Evolutionary conservation across 164 flowering plant genomes (phyloP), one percentile per base, ranked within the genome.

Genomic region (Kalanchoe fedtschenkoi): DNA sequence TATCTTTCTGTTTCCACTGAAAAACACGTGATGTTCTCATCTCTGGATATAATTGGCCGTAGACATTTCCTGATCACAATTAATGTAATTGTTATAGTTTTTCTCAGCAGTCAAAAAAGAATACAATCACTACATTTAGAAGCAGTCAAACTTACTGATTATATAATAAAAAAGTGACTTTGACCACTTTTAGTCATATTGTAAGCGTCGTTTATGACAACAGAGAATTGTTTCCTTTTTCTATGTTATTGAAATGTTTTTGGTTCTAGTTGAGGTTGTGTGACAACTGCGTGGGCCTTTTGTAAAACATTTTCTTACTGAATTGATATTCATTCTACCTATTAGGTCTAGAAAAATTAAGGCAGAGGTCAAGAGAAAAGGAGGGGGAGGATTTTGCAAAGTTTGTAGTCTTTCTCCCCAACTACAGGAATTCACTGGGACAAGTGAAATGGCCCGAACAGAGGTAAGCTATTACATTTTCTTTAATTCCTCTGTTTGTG

Each of bases 351-450:
- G 64, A 33, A 79, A 78, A 65, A 56, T 37, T 14, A 64, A 60
- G 32, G 74, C 72, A 64, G 81, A 81, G 33, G 84, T 68, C 35
- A 88, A 77, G 73, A 88, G 67, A 73, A 78, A 76, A 77, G 82
- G 82, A 1, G 80, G 87, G 47, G 96, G 91, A 59, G 97, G 90
- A 43, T 92, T 88, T 68, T 68, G 71, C 53, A 92, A 86, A 68
- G 21, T 81, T 66, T 89, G 95, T 62, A 79, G 85, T 62, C 90
- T 92, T 61, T 92, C 97, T 46, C 96, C 91, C 9, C 73, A 78
- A 58, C 95, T 92, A 63, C 90, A 88, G 65, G 71, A 83, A 38
- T 69, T 92, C 22, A 60, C 77, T 67, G 98, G 97, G 59, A 86
- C 69, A 9, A 69, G 91, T 33, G 81, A 83, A 66, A 64, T 86